Evolutionary conservation across 768 basidiomycete genomes (phyloP).

Genomic region (Gyrodon lividus): DNA sequence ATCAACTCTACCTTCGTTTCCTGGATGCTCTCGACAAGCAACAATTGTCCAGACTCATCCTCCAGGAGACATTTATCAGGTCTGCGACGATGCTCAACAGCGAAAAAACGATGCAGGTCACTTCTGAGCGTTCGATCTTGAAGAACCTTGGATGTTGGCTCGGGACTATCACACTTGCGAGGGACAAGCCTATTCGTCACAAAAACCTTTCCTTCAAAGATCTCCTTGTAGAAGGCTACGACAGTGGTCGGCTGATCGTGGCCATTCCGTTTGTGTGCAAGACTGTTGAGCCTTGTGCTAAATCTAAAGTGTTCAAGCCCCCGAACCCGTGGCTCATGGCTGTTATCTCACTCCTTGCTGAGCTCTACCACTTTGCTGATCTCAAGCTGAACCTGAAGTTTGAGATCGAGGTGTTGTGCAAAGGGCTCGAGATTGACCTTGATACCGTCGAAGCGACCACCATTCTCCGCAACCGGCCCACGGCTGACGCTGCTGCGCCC

Average conservation of each 20-base stretch:
- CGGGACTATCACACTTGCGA: slow-evolving; percentile 88
- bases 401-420: slow-evolving; percentile 97
- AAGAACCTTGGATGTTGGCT: slow-evolving; percentile 98
- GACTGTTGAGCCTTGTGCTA: slow-evolving; percentile 84
- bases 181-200: slow-evolving; percentile 89
- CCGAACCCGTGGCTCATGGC: slow-evolving; percentile 99
- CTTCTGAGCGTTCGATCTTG: slow-evolving; percentile 79
- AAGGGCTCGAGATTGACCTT: slow-evolving; percentile 83
- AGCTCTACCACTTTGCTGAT: slow-evolving; percentile 97
- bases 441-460: slow-evolving; percentile 81
- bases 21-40: slow-evolving; percentile 78
- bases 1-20: slow-evolving; percentile 91
- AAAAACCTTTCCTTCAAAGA: slow-evolving; percentile 97
- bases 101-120: slow-evolving; percentile 83
- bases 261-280: slow-evolving; percentile 99
- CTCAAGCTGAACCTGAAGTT: slow-evolving; percentile 97
- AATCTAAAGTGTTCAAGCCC: slow-evolving; percentile 90
- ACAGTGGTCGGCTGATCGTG: slow-evolving; percentile 84
- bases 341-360: slow-evolving; percentile 85
- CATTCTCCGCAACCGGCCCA: slow-evolving; percentile 75
- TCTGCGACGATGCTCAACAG: slow-evolving; percentile 85
- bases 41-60: slow-evolving; percentile 66
- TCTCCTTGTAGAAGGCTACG: slow-evolving; percentile 93
- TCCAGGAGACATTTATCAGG: slow-evolving; percentile 94
- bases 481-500: slow-evolving; percentile 46